A percentile compares a stretch with the other conserved stretches of the same genome.
Conservation (phyloP, 2,329 filamentous ascomycete genomes). For the Diplocarpon mali region DNA sequence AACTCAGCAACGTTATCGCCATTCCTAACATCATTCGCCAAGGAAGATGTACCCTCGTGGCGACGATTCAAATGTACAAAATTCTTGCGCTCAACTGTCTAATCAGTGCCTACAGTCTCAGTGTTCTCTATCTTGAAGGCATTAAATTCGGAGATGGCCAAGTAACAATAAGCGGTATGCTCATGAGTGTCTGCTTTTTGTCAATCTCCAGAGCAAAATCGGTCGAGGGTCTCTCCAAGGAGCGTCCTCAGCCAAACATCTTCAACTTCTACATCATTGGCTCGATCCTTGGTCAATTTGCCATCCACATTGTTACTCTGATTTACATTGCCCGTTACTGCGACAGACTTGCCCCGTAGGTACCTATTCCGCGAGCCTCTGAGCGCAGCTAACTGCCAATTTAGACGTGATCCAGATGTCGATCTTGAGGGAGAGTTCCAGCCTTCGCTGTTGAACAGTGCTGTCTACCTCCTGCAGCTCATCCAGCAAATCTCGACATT, state of each 20-base stretch:
- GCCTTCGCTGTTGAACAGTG: conserved; percentile 89
- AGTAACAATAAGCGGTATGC: conserved; percentile 97
- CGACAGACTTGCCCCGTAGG: conserved; percentile 74
- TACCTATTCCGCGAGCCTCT: conserved; percentile 19
- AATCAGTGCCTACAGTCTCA: conserved; percentile 94
- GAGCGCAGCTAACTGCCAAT: conserved; percentile 18
- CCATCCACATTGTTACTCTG: conserved; percentile 84
- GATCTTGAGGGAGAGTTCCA: conserved; percentile 93
- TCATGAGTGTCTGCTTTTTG: conserved; percentile 99
- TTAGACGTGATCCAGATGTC: conserved; percentile 47
- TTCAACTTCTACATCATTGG: conserved; percentile 99
- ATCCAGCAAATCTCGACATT: conserved; percentile 99
- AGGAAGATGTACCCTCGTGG: conserved; percentile 92
- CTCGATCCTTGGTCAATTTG: conserved; percentile 93
- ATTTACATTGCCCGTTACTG: conserved; percentile 91
- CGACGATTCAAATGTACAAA: conserved; percentile 99
- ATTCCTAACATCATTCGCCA: conserved; percentile 98
- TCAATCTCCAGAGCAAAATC: conserved; percentile 96
- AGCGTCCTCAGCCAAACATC: conserved; percentile 95
- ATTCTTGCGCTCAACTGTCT: conserved; percentile 95
- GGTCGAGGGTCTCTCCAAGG: conserved; percentile 90
- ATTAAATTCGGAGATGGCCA: conserved; percentile 99
- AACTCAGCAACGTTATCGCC: conserved; percentile 90
- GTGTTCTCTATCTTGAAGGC: conserved; percentile 90
- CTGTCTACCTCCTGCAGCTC: conserved; percentile 91